Percentiles rank a stretch among this genome's conserved stretches.
Evolutionary conservation across 306 rosid genomes (phyloP).

Genomic region (Leucaena leucocephala): DNA sequence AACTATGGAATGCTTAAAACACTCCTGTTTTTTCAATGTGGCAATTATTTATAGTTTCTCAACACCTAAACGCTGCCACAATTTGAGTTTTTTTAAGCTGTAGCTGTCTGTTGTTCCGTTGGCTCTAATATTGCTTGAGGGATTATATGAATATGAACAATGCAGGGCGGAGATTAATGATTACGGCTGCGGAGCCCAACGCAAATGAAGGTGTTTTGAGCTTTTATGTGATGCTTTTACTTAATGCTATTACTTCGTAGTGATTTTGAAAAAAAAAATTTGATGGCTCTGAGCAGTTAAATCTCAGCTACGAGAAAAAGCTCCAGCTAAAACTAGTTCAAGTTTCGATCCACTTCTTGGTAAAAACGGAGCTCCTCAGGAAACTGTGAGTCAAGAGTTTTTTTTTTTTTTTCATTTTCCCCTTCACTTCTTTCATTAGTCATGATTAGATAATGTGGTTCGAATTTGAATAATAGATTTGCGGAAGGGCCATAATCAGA

Average conservation of each 20-base stretch:
- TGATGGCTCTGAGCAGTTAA: constrained; percentile 38
- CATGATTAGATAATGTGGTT: neutral
- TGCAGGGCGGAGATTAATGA: constrained; percentile 58
- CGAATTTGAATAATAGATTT: neutral
- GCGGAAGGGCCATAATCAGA: neutral
- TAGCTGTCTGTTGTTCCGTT: neutral
- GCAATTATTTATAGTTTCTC: neutral
- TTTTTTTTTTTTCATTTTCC: neutral
- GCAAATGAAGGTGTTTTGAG: constrained; percentile 54
- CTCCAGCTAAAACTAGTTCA: constrained; percentile 47
- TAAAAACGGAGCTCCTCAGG: constrained; percentile 50
- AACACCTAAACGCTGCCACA: neutral
- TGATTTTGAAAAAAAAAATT: neutral
- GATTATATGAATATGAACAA: constrained; percentile 2
- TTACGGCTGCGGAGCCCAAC: constrained; percentile 61
- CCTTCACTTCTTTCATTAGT: neutral
- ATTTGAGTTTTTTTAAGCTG: neutral
- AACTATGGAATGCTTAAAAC: neutral
- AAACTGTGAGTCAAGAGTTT: constrained; percentile 39
- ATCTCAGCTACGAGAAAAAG: constrained; percentile 54
- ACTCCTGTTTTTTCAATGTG: neutral
- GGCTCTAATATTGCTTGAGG: constrained; percentile 17
- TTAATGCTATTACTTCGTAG: neutral
- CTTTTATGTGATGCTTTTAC: neutral
- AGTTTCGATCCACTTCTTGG: constrained; percentile 53